Conservation (phyloP, 345 rosid genomes). For the Moringa oleifera region DNA sequence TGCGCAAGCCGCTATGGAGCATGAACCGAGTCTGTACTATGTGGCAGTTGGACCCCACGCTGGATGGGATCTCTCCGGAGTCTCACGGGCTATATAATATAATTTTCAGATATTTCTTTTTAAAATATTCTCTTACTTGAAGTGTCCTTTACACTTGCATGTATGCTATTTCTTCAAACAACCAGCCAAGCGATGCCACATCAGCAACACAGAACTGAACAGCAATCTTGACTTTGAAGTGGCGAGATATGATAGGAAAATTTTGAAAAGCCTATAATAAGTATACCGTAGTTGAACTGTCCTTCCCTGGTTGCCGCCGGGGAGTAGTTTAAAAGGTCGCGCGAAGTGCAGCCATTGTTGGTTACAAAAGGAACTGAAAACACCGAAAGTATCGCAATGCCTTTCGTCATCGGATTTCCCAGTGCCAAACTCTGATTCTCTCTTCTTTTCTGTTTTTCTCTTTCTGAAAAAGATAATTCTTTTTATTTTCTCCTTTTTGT, state of each 20-base stretch:
- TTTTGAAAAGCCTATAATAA: neutral
- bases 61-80: no score
- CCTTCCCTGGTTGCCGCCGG: neutral
- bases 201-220: neutral
- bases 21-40: no score
- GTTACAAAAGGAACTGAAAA: conserved; percentile 24
- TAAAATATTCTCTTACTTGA: no score
- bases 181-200: neutral
- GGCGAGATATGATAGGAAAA: conserved; percentile 1
- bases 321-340: conserved; percentile 26
- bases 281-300: neutral
- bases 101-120: no score
- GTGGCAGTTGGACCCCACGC: no score
- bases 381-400: conserved; percentile 36
- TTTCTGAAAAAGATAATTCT: neutral
- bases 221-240: neutral
- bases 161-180: no score
- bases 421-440: conserved; percentile 21
- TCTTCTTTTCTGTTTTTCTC: conserved; percentile 12
- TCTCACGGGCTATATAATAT: no score
- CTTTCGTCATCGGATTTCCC: conserved; percentile 22
- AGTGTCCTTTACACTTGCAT: no score
- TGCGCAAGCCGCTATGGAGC: no score
- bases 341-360: conserved; percentile 34
- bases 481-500: neutral